Evolutionary conservation across 768 basidiomycete genomes (phyloP), one percentile per base, ranked within the genome.

Genomic region (Boletales sp.): DNA sequence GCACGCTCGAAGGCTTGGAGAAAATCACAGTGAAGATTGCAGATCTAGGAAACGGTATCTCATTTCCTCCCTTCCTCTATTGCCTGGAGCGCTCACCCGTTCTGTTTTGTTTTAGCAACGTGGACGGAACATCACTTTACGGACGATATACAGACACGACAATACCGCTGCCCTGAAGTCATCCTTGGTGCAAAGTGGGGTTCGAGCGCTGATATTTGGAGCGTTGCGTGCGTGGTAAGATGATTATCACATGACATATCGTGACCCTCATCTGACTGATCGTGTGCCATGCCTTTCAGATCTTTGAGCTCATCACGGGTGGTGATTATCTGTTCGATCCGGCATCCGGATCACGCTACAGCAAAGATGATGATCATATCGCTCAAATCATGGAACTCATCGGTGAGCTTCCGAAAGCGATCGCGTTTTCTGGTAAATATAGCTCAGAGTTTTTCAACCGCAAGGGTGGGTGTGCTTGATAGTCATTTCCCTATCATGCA

Each of bases 241-340:
- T 14, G 35, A 36, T 42, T 37, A 24, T 27, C 27, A 39, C 13
- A 17, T 37, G 15, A 21, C 3, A 4, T 14, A 21, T 27, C 44
- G 42, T 19, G 38, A 40, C 32, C 8, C 37, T 49, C 40, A n/a
- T 34, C 49, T 42, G 31, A 52, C 19, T 29, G 40, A 39, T 19
- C 42, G 21, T 12, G 32, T 14, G 32, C 32, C 24, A 40, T 17
- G 11, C 40, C 21, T 1, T 15, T 38, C 58, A 94, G 92, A 79
- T 93, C 36, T 99, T 99, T 65, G 95, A 98, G 66, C 81, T 98
- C 37, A 82, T 98, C 55, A 92, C 90, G 0, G 95, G 95, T 17
- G 95, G 97, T 18, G 95, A 98, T 67, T 99, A 98, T 70, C 81
- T 99, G 34, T 99, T 99, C 65, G 97, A 98, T 65, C 95, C 95